These are phyloP conservation scores for Triadica sebifera DNA, from an alignment of 345 rosid species.

Conservation along the genomic window DNA sequence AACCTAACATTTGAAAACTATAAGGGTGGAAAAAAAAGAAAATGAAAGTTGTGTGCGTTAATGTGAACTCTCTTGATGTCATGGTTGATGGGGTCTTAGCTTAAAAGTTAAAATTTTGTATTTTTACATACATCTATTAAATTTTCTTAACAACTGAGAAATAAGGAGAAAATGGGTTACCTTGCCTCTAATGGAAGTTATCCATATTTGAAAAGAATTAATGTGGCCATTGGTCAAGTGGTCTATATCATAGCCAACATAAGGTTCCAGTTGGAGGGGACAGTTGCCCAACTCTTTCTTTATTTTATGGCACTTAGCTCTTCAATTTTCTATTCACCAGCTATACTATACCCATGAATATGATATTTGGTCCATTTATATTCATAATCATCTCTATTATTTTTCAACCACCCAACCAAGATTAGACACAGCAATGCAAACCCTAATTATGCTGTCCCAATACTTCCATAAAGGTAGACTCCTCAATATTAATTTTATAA, in stretches of 20 bases:
- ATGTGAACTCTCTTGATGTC: neutral
- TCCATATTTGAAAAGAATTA: neutral
- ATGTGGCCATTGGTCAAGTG: conserved; percentile 1
- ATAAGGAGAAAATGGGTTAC: neutral
- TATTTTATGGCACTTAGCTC: neutral
- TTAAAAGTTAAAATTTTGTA: neutral
- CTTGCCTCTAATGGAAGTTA: neutral
- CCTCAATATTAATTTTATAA: neutral
- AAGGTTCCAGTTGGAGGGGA: conserved; percentile 35
- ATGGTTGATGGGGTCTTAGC: neutral
- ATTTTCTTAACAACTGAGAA: neutral
- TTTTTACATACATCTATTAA: neutral
- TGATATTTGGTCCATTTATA: neutral
- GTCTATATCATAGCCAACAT: conserved; percentile 27
- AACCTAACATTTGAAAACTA: neutral
- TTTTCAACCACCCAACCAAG: conserved; percentile 6
- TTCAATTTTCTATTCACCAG: neutral
- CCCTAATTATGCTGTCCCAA: conserved; percentile 25
- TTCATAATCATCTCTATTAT: neutral
- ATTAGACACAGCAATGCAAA: conserved; percentile 11
- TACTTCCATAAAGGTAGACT: conserved; percentile 3
- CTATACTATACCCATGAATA: neutral
- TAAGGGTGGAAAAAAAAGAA: neutral
- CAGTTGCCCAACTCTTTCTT: conserved; percentile 16
- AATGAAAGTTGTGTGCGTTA: neutral